Conservation (phyloP, 2,329 filamentous ascomycete species). For the Graphilbum ipis-grandicollis region DNA sequence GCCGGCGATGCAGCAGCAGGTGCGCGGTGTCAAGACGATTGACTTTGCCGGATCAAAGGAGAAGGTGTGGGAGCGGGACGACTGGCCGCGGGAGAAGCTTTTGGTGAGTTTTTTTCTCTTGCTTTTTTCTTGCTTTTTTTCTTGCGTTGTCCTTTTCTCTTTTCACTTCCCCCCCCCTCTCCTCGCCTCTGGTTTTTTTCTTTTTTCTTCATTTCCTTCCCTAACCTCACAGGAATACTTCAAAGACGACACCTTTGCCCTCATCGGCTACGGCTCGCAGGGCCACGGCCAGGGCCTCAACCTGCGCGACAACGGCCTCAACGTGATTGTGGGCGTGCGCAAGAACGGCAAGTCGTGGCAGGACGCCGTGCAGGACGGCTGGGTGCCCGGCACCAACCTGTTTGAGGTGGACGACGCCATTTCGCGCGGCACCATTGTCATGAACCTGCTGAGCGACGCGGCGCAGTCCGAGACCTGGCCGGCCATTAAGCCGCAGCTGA, state of each 20-base stretch:
- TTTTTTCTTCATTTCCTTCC: no score
- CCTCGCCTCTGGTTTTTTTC: no score
- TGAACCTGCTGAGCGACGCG: conserved; percentile 97
- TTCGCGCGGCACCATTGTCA: conserved; percentile 80
- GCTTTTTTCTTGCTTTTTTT: no score
- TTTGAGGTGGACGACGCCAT: conserved; percentile 98
- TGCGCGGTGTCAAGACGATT: conserved; percentile 91
- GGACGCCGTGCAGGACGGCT: conserved; percentile 91
- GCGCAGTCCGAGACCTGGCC: conserved; percentile 99
- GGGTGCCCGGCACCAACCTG: conserved; percentile 95
- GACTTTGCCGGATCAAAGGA: conserved; percentile 96
- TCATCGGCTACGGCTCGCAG: conserved; percentile 96
- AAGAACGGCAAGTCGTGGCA: conserved; percentile 98
- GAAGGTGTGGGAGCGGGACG: conserved; percentile 89
- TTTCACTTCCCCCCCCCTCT: no score
- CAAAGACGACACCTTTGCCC: conserved; percentile 97
- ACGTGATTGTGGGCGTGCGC: conserved; percentile 96
- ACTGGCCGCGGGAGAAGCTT: conserved; percentile 98
- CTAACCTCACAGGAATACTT: conserved; percentile 83
- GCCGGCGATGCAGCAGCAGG: conserved; percentile 40
- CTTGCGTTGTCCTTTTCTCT: no score
- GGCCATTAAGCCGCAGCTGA: conserved; percentile 90
- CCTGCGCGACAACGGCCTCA: conserved; percentile 98
- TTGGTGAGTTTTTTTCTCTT: conserved; percentile 49
- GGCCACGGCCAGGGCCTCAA: conserved; percentile 98